Evolutionary conservation across 2,329 filamentous ascomycete genomes (phyloP), one percentile per base, ranked within the genome.

Genomic region (Teratosphaeria viscida): DNA sequence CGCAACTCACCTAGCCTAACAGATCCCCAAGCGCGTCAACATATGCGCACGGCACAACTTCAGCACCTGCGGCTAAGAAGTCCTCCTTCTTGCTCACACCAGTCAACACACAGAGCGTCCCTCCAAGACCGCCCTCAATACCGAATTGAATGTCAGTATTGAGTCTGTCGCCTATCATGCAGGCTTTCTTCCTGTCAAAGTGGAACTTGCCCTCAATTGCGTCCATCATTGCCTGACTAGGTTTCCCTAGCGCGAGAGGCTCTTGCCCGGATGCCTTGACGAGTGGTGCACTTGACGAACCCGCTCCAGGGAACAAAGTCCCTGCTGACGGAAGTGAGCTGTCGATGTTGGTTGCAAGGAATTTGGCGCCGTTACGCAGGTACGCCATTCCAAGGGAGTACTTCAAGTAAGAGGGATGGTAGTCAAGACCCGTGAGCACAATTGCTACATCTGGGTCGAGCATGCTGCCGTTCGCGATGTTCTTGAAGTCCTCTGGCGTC

Each of bases 171-270:
- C 94, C 94, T 52, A 99, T 83, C 94, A 99, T 99, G 76, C 94
- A 97, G 0, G 94, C 89, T 66, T 85, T 85, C 61, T 81, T 83
- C 43, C 92, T 83, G 73, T 97, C 86, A 58, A 99, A 87, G 66
- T 88, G 82, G 74, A 97, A 96, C 75, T 95, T 96, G 60, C 92
- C 92, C 78, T 97, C 92, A 60, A 99, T 88, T 2, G 94, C 91
- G 73, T 97, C 92, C 92, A 99, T 96, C 94, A 99, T 99, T 3
- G 92, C 92, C 78, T 96, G 91, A 72, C 90, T 96, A 2, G 94
- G 94, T 77, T 99, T 99, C 0, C 94, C 94, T 49, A 97, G 77
- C 2, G 89, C 85, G 35, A 90, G 75, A 0, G 94, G 92, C 68
- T 88, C 80, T 71, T 83, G 76, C 2, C 81, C 81, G 19, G 76